Evolutionary conservation across 1,139 yeast species (phyloP).

Genomic region (Chernovozyma aurita): DNA sequence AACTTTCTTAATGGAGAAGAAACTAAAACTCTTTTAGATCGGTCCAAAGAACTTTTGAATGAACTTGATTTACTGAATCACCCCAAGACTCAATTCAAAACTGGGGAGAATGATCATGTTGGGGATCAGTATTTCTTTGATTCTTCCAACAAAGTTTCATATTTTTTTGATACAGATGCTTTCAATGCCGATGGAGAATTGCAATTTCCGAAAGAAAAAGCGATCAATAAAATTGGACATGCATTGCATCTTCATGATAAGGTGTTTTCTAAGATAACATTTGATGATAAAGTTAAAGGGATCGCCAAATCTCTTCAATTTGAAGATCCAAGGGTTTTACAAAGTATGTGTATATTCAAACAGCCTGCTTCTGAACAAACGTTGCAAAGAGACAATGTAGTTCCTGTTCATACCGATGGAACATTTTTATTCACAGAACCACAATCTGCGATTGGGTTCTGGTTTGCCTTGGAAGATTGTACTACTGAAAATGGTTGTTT

Average conservation of each 20-base stretch:
- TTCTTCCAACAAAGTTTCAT: conserved; percentile 66
- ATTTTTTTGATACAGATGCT: conserved; percentile 72
- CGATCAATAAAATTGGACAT: conserved; percentile 79
- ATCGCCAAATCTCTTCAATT: conserved; percentile 53
- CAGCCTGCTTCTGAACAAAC: conserved; percentile 45
- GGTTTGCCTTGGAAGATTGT: conserved; percentile 82
- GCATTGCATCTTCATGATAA: conserved; percentile 59
- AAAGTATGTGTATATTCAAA: conserved; percentile 76
- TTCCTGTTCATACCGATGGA: conserved; percentile 78
- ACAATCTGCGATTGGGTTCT: conserved; percentile 69
- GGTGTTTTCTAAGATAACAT: conserved; percentile 46
- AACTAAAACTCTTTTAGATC: conserved; percentile 33
- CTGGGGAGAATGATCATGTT: conserved; percentile 60
- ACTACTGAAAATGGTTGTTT: conserved; percentile 65
- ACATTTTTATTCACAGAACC: conserved; percentile 72
- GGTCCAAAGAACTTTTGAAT: conserved; percentile 42
- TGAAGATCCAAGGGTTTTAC: conserved; percentile 66
- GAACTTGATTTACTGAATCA: conserved; percentile 54
- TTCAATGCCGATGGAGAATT: conserved; percentile 50
- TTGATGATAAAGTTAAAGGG: conserved; percentile 44
- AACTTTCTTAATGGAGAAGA: conserved; percentile 45
- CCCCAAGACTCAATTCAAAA: conserved; percentile 69
- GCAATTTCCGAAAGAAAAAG: conserved; percentile 46
- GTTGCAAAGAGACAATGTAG: conserved; percentile 59
- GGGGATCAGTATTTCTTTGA: conserved; percentile 72